Evolutionary conservation across 140 eudicot species (phyloP).

Genomic region (Erigeron philadelphicus): DNA sequence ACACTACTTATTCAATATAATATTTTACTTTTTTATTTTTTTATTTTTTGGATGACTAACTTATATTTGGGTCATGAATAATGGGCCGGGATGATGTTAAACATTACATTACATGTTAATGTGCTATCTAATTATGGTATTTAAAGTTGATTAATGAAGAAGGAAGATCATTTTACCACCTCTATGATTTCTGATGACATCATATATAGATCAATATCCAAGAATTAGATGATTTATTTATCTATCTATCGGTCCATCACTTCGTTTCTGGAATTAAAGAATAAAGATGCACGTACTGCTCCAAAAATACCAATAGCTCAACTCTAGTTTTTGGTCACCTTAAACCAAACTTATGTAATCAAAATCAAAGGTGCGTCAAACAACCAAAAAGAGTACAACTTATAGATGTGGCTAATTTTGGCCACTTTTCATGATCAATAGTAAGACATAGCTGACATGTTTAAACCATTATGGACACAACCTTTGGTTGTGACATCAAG

Average conservation of each 20-base stretch:
- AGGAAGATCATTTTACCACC: too few species aligned
- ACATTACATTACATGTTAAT: too few species aligned
- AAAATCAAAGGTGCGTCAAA: neutral
- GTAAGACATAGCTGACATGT: constrained; percentile 30
- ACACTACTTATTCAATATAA: too few species aligned
- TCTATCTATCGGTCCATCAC: too few species aligned
- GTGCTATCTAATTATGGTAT: too few species aligned
- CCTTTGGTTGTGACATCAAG: constrained; percentile 36
- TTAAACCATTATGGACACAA: constrained; percentile 28
- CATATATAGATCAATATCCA: neutral
- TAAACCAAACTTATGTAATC: neutral
- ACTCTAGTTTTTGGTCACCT: neutral
- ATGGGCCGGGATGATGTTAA: too few species aligned
- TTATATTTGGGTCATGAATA: too few species aligned
- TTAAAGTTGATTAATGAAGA: too few species aligned
- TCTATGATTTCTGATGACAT: too few species aligned
- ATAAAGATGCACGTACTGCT: neutral
- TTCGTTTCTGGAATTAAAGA: neutral
- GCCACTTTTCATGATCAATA: constrained; percentile 31
- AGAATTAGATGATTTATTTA: neutral
- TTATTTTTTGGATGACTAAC: too few species aligned
- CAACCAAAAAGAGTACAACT: neutral
- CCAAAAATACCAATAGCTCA: constrained; percentile 2
- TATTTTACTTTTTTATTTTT: too few species aligned
- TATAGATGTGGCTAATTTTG: constrained; percentile 18